Percentiles rank a stretch among this genome's conserved stretches.
These are phyloP conservation scores for Xylariaceae sp. DNA, from an alignment of 2,329 filamentous ascomycete species.

Conservation along the genomic window DNA sequence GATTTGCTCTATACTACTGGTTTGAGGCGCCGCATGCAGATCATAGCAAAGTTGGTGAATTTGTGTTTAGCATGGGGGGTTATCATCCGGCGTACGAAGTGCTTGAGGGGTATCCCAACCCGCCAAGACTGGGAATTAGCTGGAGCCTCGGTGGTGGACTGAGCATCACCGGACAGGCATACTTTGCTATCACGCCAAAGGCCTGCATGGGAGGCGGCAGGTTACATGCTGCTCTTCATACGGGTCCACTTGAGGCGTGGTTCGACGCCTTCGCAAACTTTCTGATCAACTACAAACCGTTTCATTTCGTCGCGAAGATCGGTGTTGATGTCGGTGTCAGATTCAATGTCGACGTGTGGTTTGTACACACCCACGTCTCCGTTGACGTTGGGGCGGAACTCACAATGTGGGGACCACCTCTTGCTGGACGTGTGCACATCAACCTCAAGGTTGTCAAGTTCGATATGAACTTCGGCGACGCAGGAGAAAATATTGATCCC, in stretches of 20 bases:
- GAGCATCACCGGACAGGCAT: neutral
- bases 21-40: neutral
- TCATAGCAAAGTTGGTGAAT: neutral
- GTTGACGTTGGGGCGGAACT: no score
- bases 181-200: constrained; percentile 3
- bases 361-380: no score
- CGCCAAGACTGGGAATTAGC: neutral
- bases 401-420: no score
- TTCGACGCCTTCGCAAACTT: neutral
- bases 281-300: constrained; percentile 3
- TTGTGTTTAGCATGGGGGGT: neutral
- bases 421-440: no score
- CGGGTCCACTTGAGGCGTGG: neutral
- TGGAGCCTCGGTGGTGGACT: neutral
- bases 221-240: neutral
- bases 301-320: neutral
- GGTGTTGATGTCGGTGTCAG: neutral
- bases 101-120: neutral
- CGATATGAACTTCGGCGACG: no score
- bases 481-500: no score
- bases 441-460: no score
- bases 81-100: neutral
- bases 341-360: no score
- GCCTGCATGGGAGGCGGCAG: constrained; percentile 1
- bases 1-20: constrained; percentile 5